Percentiles rank a stretch among this genome's conserved stretches.
Conservation (phyloP, 352 stramenopile genomes). For the Phytophthora europaea region DNA sequence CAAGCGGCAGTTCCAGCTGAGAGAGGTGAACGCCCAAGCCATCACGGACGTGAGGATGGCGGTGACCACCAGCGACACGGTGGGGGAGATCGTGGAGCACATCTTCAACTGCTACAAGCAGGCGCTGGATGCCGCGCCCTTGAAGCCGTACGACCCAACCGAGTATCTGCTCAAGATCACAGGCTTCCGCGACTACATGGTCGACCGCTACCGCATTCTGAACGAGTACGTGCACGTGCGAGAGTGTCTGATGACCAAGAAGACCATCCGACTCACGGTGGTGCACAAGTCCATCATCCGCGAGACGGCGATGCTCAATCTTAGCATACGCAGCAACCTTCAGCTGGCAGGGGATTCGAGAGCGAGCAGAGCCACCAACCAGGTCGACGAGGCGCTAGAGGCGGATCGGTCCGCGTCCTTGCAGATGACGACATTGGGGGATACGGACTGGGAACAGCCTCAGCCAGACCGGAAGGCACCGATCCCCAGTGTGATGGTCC, state of each 20-base stretch:
- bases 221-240: constrained; percentile 92
- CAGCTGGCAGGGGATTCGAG: constrained; percentile 35
- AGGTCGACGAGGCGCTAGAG: constrained; percentile 71
- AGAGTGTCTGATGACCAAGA: constrained; percentile 88
- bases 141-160: constrained; percentile 80
- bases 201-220: constrained; percentile 83
- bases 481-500: constrained; percentile 64
- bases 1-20: constrained; percentile 86
- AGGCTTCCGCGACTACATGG: constrained; percentile 88
- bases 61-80: constrained; percentile 81
- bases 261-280: constrained; percentile 85
- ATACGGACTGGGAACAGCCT: constrained; percentile 67
- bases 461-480: constrained; percentile 47
- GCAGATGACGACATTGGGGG: constrained; percentile 78
- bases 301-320: constrained; percentile 80
- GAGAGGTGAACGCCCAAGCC: constrained; percentile 86
- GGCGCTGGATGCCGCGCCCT: constrained; percentile 73
- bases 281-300: constrained; percentile 90
- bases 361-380: constrained; percentile 51
- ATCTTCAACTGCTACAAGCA: constrained; percentile 93
- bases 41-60: constrained; percentile 91
- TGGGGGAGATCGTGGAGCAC: constrained; percentile 90
- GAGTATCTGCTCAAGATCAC: constrained; percentile 91
- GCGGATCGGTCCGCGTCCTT: constrained; percentile 65
- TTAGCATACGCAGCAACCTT: constrained; percentile 80